Base-by-base conservation (phyloP, 768 basidiomycete genomes). In the Macrolepiota dolichaula region DNA sequence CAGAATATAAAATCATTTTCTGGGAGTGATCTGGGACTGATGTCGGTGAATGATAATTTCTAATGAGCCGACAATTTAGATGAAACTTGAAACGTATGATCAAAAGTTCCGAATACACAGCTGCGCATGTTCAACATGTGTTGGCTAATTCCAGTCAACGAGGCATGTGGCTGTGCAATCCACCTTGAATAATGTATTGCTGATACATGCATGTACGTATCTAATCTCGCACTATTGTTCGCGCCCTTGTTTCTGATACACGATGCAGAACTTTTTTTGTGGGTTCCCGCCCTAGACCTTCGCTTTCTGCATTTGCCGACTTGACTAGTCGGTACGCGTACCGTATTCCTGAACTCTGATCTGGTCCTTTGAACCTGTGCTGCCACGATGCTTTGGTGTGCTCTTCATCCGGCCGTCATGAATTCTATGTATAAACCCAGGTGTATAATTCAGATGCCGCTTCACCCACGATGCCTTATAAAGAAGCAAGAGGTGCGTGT, bases 321-420 rank as follows among this genome's bases (percentile, higher is more conserved):
- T 40, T 55, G 24, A 38, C 22, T 29, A 12, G 12, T 15, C 19
- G 7, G 22, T 55, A 40, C 36, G 22, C 19, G 25, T 32, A n/a
- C 29, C 17, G 51, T 5, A 13, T 27, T 51, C 29, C 29, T 35
- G 15, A 51, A 51, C 51, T 32, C 15, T 51, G 29, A 32, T 29
- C 50, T 35, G 15, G 29, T 6, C 27, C 29, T 35, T 7, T 17
- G 15, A 51, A 51, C 51, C 54, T 55, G 54, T 38, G 54, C 13
- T 15, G 9, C 24, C 57, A 59, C 57, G 57, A 59, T 51, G 57
- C 57, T 38, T 51, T 40, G 57, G 49, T 51, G 57, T 32, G 57
- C 27, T 51, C 27, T 29, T 29, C 22, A 50, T 25, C 25, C 50
- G 25, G 15, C 17, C 19, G 24, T 32, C 47, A 51, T 59, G 57